phyloP scores from a whole-genome alignment of 345 rosid species.

The Corymbia maculata region DNA sequence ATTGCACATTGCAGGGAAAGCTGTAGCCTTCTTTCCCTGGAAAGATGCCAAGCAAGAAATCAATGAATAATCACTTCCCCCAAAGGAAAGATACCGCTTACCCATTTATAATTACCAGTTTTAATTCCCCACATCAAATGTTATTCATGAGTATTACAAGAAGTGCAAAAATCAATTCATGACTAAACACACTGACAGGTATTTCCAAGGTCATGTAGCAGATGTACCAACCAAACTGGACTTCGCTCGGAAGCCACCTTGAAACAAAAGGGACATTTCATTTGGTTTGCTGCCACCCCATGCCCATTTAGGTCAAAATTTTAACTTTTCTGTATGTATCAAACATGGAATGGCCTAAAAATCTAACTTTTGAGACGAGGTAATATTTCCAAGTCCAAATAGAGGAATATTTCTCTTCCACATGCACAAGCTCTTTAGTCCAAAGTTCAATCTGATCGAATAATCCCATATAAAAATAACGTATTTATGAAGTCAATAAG shows the following conservation, averaged over 20 bases:
- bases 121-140: not conserved
- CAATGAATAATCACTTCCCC: not conserved
- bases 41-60: not conserved
- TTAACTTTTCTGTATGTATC: not conserved
- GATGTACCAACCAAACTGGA: not conserved
- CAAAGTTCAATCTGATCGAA: not conserved
- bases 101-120: not conserved
- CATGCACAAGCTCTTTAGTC: not conserved
- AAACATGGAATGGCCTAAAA: not conserved
- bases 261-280: not conserved
- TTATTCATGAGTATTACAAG: not conserved
- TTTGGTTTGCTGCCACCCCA: not conserved
- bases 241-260: not conserved
- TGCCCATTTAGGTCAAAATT: not conserved
- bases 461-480: not conserved
- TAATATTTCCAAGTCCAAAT: not conserved
- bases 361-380: not conserved
- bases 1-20: constrained; percentile 73
- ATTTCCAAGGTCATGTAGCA: not conserved
- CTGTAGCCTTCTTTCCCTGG: constrained; percentile 93
- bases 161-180: not conserved
- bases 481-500: not conserved
- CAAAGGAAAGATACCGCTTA: not conserved
- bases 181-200: not conserved
- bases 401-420: not conserved